These are phyloP conservation scores for Entophlyctis luteolus DNA, from an alignment of 192 early-diverging fungal species.

Conservation along the genomic window DNA sequence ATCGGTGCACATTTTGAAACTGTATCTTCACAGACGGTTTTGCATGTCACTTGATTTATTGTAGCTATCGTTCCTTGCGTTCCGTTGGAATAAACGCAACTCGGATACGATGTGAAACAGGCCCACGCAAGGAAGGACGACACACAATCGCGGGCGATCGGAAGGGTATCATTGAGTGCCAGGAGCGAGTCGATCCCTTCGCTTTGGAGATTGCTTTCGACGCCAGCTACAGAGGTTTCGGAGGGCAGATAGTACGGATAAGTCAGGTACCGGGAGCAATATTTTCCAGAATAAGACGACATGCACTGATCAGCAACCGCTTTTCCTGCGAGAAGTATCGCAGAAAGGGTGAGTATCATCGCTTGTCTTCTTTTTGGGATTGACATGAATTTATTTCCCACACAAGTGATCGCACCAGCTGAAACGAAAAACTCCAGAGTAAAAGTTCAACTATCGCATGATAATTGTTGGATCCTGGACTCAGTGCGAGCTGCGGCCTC, in stretches of 20 bases:
- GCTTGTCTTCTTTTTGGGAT: too few relatives aligned
- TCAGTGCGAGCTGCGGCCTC: too few relatives aligned
- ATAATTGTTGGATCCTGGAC: too few relatives aligned
- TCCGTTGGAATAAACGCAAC: not conserved
- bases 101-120: slow-evolving; percentile 3
- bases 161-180: not conserved
- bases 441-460: too few relatives aligned
- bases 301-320: too few relatives aligned
- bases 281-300: not conserved
- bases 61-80: not conserved
- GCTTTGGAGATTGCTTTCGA: not conserved
- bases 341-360: too few relatives aligned
- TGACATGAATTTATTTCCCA: too few relatives aligned
- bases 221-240: not conserved
- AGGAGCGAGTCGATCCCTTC: slow-evolving; percentile 2
- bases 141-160: not conserved
- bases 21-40: slow-evolving; percentile 4
- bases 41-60: not conserved
- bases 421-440: too few relatives aligned
- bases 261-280: not conserved
- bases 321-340: too few relatives aligned
- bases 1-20: not conserved
- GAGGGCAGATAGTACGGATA: not conserved
- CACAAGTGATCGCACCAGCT: too few relatives aligned
- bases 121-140: not conserved